Conservation (phyloP, 768 basidiomycete species). For the Trichaptum fuscoviolaceum region DNA sequence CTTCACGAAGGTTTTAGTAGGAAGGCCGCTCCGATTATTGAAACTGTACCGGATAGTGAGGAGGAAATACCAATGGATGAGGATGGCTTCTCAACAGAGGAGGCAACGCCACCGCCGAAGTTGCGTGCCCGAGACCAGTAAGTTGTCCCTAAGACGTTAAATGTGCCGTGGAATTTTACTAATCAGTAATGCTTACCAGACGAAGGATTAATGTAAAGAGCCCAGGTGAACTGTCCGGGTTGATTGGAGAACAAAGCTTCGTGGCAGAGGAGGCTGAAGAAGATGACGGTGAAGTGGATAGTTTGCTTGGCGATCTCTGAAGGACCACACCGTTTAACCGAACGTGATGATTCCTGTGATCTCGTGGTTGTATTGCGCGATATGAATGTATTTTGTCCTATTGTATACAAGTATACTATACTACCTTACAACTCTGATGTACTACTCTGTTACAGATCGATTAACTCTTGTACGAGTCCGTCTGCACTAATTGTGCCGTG, state of each 20-base stretch:
- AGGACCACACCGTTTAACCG: neutral
- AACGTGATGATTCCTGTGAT: neutral
- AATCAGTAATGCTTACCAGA: neutral
- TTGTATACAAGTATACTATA: neutral
- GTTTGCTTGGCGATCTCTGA: slow-evolving; percentile 1
- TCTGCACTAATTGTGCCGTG: too few species aligned
- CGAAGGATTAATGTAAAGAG: neutral
- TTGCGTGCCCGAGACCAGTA: neutral
- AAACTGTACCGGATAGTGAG: slow-evolving; percentile 39
- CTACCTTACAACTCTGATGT: neutral
- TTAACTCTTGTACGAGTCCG: too few species aligned
- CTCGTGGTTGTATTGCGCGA: neutral
- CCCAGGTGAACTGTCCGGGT: neutral
- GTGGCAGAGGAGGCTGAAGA: slow-evolving; percentile 1
- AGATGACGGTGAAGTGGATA: slow-evolving; percentile 3
- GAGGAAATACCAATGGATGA: slow-evolving; percentile 42
- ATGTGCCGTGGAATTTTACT: too few species aligned
- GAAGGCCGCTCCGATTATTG: slow-evolving; percentile 50
- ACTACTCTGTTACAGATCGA: neutral
- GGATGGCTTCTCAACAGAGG: slow-evolving; percentile 36
- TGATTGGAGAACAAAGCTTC: neutral
- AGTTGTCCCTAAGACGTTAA: neutral
- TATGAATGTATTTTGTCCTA: neutral
- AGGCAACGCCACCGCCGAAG: slow-evolving; percentile 9
- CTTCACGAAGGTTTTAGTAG: slow-evolving; percentile 4